Evolutionary conservation across 805 yeast species (phyloP), one percentile per base, ranked within the genome.

Genomic region (Saturnispora besseyi): DNA sequence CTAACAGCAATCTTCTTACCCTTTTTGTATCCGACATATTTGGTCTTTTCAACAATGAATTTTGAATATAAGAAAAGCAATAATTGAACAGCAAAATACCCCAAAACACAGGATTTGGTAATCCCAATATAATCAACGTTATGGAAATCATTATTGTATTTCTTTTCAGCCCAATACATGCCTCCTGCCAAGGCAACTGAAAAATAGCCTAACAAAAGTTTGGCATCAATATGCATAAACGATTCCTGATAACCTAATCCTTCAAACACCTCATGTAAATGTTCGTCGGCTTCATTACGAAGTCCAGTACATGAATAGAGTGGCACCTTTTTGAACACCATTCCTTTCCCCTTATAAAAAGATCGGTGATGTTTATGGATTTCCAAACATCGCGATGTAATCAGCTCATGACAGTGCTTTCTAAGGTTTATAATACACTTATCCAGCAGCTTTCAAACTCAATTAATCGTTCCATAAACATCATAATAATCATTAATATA

Each of bases 221-320:
- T 76, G 40, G 67, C 58, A 56, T 79, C 83, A 32, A 60, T 57
- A 15, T 76, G 53, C 12, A 53, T 55, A 55, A 77, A 78, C 28
- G 76, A 69, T 57, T 79, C 78, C 11, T 62, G 62, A 55, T 68
- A 79, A 3, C 78, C 80, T 11, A 77, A 59, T 36, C 64, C 64
- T 31, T 67, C 67, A 48, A 79, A 59, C 1, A 69, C 66, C 3
- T 54, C 59, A 5, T 75, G 62, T 32, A 79, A 63, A 33, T 69
- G 68, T 12, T 78, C 82, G 58, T 79, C 83, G 13, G 73, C 64
- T 36, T 75, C 73, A 18, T 67, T 68, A 53, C 76, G 72, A 56
- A 79, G 65, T 3, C 76, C 78, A 12, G 62, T 57, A 4, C 71
- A 70, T 1, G 82, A 77, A 58, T 77, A 69, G 46, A 57, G 47